Base-by-base conservation (phyloP, 257 asterid genomes). In the Solanum pinnatisectum region DNA sequence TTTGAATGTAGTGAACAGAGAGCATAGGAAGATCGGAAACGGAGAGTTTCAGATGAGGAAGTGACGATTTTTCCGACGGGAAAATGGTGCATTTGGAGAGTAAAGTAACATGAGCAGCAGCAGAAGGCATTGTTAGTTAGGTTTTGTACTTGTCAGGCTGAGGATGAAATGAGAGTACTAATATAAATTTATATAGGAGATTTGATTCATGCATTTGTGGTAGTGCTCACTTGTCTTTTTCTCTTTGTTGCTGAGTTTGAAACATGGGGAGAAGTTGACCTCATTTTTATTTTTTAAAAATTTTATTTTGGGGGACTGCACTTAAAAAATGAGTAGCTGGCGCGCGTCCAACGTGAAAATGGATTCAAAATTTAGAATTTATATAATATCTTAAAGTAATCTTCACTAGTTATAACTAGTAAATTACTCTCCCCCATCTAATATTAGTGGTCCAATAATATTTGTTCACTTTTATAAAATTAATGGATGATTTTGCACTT, bases 21-120 rank as follows among this genome's bases (percentile, higher is more conserved):
- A 74, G 82, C 82, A 74, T 74, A 10, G 98, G 97, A 2, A 94
- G 94, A 87, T 95, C 98, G 6, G 95, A 95, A 27, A 95, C 95
- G 0, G 98, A 95, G 86, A 95, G 95, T 79, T 95, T 92, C 6
- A 95, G 92, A 33, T 93, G 90, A 10, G 86, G 46, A 1, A 90
- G 12, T 13, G 87, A 46, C 20, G 97, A 93, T 46, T 88, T 87
- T n/a, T 87, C 83, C 9, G 91, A 89, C 4, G 98, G 98, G 25
- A 76, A 89, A 32, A 95, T 87, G 0, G 87, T 91, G 87, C 90
- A 89, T 84, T 85, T 88, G 12, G 93, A 91, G 73, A 93, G 33
- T 23, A 90, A 6, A 3, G 92, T 87, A 0, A 88, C 65, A n/a
- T n/a, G 33, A 63, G 92, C 27, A 1, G 12, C 25, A 27, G 68